phyloP scores from a whole-genome alignment of 495 filamentous ascomycete species.

The Trichoderma asperelloides region DNA sequence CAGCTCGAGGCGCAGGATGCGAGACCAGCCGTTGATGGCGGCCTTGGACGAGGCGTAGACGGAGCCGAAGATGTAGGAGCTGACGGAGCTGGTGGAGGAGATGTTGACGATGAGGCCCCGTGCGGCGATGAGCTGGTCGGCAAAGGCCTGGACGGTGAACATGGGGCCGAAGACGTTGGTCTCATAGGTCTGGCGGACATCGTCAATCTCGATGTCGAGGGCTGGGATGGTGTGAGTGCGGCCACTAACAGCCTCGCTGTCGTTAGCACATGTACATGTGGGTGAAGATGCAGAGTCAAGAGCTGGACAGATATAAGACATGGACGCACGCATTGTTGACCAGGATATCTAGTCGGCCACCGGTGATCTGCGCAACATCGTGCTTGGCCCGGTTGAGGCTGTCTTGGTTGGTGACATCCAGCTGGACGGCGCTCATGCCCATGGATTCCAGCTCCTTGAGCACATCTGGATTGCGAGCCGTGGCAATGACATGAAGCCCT shows the following conservation, averaged over 20 bases:
- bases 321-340: slow-evolving; percentile 55
- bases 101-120: slow-evolving; percentile 49
- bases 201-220: slow-evolving; percentile 41
- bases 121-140: slow-evolving; percentile 40
- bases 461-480: slow-evolving; percentile 40
- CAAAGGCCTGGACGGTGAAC: slow-evolving; percentile 46
- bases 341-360: slow-evolving; percentile 51
- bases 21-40: slow-evolving; percentile 39
- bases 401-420: slow-evolving; percentile 41
- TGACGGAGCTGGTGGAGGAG: slow-evolving; percentile 38
- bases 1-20: slow-evolving; percentile 45
- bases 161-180: slow-evolving; percentile 55
- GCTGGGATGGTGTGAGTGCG: slow-evolving; percentile 41
- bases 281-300: neutral
- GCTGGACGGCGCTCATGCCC: slow-evolving; percentile 38
- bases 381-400: slow-evolving; percentile 41
- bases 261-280: neutral
- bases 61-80: slow-evolving; percentile 38
- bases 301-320: neutral
- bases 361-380: slow-evolving; percentile 40
- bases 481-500: slow-evolving; percentile 48
- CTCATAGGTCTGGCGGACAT: slow-evolving; percentile 48
- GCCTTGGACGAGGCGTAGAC: slow-evolving; percentile 47
- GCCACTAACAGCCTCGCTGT: slow-evolving; percentile 26
- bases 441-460: slow-evolving; percentile 33